These are phyloP conservation scores for Fallopia convolvulus DNA, from an alignment of 148 eudicot genomes.

Conservation along the genomic window DNA sequence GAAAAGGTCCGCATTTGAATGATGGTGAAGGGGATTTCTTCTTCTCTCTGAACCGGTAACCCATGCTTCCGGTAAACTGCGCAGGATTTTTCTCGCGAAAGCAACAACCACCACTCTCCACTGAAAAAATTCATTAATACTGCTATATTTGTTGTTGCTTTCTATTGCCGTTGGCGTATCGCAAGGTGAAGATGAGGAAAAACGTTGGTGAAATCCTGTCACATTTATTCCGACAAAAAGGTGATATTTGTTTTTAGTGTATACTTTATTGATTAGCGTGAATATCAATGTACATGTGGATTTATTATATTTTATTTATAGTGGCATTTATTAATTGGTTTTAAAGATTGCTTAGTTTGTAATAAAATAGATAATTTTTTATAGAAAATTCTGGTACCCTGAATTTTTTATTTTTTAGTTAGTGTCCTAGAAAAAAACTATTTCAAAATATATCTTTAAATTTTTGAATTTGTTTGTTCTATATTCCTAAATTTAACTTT, in stretches of 20 bases:
- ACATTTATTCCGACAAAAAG: constrained; percentile 1
- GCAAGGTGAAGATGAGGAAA: background rate
- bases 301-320: too few relatives aligned
- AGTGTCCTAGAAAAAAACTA: too few relatives aligned
- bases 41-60: background rate
- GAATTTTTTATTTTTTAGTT: too few relatives aligned
- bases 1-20: constrained; percentile 2
- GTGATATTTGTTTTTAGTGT: background rate
- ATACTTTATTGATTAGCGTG: background rate
- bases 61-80: background rate
- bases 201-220: constrained; percentile 8
- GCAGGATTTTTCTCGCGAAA: background rate
- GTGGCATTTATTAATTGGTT: too few relatives aligned
- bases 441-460: too few relatives aligned
- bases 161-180: background rate
- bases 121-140: background rate
- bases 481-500: too few relatives aligned
- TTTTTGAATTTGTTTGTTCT: too few relatives aligned
- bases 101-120: background rate
- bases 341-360: too few relatives aligned
- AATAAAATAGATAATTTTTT: too few relatives aligned
- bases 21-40: background rate
- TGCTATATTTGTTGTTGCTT: background rate
- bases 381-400: too few relatives aligned
- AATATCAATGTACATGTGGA: too few relatives aligned